phyloP scores from a whole-genome alignment of 108 stramenopile species.

The Stephanodiscus triporus region DNA sequence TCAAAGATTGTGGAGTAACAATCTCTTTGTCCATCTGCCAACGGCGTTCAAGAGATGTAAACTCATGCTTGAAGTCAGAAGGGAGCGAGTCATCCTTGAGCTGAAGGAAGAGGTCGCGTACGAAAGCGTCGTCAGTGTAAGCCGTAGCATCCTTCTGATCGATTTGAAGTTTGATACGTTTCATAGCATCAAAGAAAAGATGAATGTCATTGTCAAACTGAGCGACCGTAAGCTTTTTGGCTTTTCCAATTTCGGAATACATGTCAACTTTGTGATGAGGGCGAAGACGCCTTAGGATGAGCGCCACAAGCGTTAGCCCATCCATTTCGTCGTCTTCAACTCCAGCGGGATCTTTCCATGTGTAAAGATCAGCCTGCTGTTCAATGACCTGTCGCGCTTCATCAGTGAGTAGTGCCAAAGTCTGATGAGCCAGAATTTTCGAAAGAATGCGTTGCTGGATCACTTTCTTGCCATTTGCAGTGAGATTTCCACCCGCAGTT shows the following conservation, averaged over 20 bases:
- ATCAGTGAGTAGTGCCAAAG: background rate
- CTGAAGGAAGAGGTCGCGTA: background rate
- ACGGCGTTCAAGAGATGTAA: background rate
- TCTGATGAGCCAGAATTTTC: background rate
- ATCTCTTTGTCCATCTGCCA: background rate
- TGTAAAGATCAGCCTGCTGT: background rate
- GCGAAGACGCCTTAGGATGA: background rate
- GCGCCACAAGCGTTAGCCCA: background rate
- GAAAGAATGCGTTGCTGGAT: background rate
- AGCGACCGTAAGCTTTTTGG: background rate
- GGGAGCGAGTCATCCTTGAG: background rate
- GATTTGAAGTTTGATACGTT: background rate
- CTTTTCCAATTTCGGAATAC: background rate
- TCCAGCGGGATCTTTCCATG: background rate
- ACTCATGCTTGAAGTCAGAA: background rate
- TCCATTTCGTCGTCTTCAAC: background rate
- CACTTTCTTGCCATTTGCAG: background rate
- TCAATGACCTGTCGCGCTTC: background rate
- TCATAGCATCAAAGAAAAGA: background rate
- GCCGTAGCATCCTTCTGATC: constrained; percentile 8
- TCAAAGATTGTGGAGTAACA: background rate
- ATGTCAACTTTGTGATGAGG: constrained; percentile 8
- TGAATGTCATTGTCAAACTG: background rate
- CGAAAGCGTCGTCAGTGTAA: background rate
- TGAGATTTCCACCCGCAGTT: background rate